Percentiles rank a stretch among this genome's conserved stretches.
Evolutionary conservation across 305 asterid species (phyloP).

Genomic region (Caryopteris hybrid): DNA sequence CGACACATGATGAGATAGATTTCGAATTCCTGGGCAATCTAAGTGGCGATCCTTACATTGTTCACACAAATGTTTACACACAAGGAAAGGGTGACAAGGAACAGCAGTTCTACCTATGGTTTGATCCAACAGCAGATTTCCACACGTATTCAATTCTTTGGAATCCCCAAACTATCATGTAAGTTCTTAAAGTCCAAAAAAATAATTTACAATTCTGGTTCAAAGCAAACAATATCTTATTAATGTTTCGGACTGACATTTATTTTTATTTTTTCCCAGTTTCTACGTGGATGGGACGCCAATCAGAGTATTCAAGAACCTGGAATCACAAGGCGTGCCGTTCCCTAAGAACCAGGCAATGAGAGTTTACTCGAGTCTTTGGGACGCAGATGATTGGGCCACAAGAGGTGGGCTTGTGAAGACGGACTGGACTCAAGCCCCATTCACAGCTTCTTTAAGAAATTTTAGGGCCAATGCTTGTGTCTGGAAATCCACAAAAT

Average conservation of each 20-base stretch:
- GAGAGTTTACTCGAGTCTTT: constrained; percentile 44
- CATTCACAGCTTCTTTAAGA: constrained; percentile 35
- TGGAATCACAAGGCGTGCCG: constrained; percentile 26
- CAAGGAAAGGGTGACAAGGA: constrained; percentile 45
- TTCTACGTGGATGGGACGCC: constrained; percentile 42
- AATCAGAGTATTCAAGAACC: constrained; percentile 38
- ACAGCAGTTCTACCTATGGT: constrained; percentile 51
- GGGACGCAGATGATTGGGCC: constrained; percentile 58
- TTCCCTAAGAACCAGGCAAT: constrained; percentile 42
- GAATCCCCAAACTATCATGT: constrained; percentile 51
- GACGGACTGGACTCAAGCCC: constrained; percentile 46
- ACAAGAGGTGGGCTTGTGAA: constrained; percentile 42
- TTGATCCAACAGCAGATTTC: constrained; percentile 49
- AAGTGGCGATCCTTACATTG: constrained; percentile 45
- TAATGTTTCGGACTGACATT: background rate
- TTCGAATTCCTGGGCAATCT: constrained; percentile 52
- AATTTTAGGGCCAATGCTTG: constrained; percentile 27
- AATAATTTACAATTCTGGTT: no score
- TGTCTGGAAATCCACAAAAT: constrained; percentile 23
- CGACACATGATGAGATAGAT: constrained; percentile 48
- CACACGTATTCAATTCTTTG: constrained; percentile 48
- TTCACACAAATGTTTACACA: constrained; percentile 47
- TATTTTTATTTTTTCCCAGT: constrained; percentile 9
- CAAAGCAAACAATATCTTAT: background rate
- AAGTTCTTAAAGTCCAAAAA: constrained; percentile 7